Percentiles rank a stretch among this genome's conserved stretches.
These are phyloP conservation scores for cucumber (Cucumis sativus) DNA, from an alignment of 306 rosid species.

Conservation along the genomic window DNA sequence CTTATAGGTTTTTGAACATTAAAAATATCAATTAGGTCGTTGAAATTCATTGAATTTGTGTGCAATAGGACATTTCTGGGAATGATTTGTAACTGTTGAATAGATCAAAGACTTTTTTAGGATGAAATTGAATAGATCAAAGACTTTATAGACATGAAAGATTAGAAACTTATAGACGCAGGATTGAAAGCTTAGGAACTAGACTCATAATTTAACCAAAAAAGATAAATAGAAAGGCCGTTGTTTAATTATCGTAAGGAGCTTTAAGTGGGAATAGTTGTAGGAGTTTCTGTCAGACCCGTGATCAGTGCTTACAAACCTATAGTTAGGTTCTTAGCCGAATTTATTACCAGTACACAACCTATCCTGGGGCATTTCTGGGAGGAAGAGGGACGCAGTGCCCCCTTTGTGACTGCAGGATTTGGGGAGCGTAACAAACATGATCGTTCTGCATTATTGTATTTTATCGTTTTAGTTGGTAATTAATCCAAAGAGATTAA, in stretches of 20 bases:
- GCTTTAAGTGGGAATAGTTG: not conserved
- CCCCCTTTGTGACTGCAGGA: not conserved
- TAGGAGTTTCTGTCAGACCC: not conserved
- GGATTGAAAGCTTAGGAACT: no score
- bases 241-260: not conserved
- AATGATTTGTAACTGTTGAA: not conserved
- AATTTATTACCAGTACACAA: not conserved
- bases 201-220: no score
- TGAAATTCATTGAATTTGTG: not conserved
- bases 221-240: not conserved
- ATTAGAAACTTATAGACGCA: not conserved
- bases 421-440: not conserved
- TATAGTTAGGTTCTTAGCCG: not conserved
- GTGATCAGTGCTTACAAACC: not conserved
- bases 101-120: no score
- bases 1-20: not conserved
- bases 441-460: not conserved
- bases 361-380: not conserved
- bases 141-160: no score
- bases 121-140: not conserved
- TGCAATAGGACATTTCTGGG: not conserved
- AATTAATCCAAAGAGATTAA: not conserved
- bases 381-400: not conserved
- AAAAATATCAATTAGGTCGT: no score
- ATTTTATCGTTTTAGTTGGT: not conserved